phyloP scores from a whole-genome alignment of 2,329 filamentous ascomycete genomes.

The Amesomyces nigricolor region DNA sequence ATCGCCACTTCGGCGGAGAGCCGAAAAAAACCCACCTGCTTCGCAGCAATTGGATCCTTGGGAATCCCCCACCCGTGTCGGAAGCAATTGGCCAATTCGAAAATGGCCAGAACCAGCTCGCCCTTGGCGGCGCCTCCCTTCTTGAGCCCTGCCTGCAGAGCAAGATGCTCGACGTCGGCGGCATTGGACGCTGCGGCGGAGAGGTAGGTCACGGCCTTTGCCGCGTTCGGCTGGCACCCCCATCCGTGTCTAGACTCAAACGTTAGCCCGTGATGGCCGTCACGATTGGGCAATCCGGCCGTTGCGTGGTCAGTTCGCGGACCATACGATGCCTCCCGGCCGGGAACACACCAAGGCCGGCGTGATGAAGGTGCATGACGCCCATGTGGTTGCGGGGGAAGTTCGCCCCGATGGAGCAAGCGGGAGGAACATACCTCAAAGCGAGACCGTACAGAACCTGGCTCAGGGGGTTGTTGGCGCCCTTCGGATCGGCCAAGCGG shows the following conservation, averaged over 20 bases:
- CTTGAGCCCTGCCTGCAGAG: constrained; percentile 79
- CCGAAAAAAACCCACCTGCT: constrained; percentile 48
- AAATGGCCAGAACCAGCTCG: constrained; percentile 92
- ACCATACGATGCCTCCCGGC: constrained; percentile 16
- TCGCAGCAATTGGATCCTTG: constrained; percentile 79
- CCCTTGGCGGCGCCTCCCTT: constrained; percentile 94
- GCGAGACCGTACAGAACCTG: constrained; percentile 95
- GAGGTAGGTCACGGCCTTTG: constrained; percentile 88
- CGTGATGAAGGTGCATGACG: constrained; percentile 11
- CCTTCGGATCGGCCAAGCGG: constrained; percentile 72
- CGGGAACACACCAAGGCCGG: not conserved
- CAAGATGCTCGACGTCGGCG: constrained; percentile 77
- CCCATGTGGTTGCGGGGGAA: not conserved
- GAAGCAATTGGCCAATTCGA: constrained; percentile 89
- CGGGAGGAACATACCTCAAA: constrained; percentile 56
- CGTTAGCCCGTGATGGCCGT: constrained; percentile 24
- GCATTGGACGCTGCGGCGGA: constrained; percentile 86
- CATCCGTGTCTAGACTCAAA: constrained; percentile 85
- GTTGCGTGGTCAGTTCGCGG: constrained; percentile 13
- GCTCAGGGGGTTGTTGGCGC: constrained; percentile 85
- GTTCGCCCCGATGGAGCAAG: not conserved
- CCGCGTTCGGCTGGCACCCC: constrained; percentile 60
- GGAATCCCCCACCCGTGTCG: constrained; percentile 89
- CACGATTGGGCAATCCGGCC: constrained; percentile 19
- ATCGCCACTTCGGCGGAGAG: not conserved